A percentile compares a stretch with the other conserved stretches of the same genome.
These are phyloP conservation scores for Uromyces viciae-fabae DNA, from an alignment of 1,284 basidiomycete species.

Conservation along the genomic window DNA sequence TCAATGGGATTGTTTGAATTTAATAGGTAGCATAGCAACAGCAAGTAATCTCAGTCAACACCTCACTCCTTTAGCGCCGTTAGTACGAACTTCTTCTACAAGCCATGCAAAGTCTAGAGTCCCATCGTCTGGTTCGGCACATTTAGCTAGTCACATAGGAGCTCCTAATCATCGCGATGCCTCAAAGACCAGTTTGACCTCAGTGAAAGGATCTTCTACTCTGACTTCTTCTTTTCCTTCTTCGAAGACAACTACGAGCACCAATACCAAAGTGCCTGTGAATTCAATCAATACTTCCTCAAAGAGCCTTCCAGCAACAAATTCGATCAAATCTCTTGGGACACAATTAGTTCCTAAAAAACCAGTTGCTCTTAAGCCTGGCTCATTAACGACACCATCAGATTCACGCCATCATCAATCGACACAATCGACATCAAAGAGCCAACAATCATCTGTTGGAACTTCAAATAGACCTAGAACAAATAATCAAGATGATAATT, in stretches of 20 bases:
- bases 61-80: not conserved
- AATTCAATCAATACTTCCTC: no score
- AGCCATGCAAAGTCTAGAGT: not conserved
- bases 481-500: no score
- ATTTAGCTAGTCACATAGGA: not conserved
- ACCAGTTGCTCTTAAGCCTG: no score
- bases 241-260: no score
- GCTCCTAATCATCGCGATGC: not conserved
- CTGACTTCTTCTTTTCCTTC: not conserved
- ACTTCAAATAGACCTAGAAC: no score
- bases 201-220: not conserved
- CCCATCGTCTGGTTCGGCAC: not conserved
- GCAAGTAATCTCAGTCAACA: conserved; percentile 5
- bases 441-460: no score
- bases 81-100: not conserved
- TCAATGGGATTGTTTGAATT: not conserved
- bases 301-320: not conserved
- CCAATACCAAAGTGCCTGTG: no score
- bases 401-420: not conserved
- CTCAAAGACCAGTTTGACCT: not conserved
- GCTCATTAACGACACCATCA: no score
- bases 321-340: not conserved
- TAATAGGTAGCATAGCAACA: not conserved
- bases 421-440: no score
- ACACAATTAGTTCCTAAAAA: no score